These are phyloP conservation scores for Coniochaeta sp. DNA, from an alignment of 2,329 filamentous ascomycete genomes.

Conservation along the genomic window DNA sequence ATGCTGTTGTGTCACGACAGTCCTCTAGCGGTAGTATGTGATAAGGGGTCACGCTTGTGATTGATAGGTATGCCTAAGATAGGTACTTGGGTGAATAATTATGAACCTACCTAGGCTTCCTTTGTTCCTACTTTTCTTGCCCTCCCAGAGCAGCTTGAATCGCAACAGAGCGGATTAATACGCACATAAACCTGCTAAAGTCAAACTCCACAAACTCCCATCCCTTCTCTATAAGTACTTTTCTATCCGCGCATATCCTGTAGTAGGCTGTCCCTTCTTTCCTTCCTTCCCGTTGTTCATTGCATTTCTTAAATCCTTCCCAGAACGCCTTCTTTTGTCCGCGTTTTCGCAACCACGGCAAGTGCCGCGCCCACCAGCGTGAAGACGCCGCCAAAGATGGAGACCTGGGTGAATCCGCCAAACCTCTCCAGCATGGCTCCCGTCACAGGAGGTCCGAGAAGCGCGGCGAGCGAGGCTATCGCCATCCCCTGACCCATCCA, in stretches of 20 bases:
- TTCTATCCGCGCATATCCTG: not conserved
- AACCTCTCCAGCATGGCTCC: slow-evolving; percentile 32
- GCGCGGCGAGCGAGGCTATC: slow-evolving; percentile 26
- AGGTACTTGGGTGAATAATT: no score
- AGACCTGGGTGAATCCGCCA: slow-evolving; percentile 25
- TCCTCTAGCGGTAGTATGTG: no score
- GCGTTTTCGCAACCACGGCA: not conserved
- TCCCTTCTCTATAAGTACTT: no score
- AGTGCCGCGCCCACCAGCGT: not conserved
- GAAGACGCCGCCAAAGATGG: slow-evolving; percentile 27
- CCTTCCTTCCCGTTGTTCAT: not conserved
- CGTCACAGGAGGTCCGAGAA: slow-evolving; percentile 37
- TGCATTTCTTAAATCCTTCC: not conserved
- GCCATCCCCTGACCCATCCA: slow-evolving; percentile 36
- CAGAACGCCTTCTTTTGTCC: not conserved
- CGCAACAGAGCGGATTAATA: no score
- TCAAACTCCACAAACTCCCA: not conserved
- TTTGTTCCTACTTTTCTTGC: no score
- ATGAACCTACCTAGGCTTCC: no score
- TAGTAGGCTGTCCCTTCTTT: not conserved
- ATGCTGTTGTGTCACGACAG: no score
- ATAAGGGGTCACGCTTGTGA: no score
- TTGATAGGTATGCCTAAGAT: no score
- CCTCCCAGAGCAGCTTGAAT: not conserved
- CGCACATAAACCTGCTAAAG: no score